Percentiles rank a stretch among this genome's conserved stretches.
These are phyloP conservation scores for Sporothrix globosa DNA, from an alignment of 2,329 filamentous ascomycete species.

Conservation along the genomic window DNA sequence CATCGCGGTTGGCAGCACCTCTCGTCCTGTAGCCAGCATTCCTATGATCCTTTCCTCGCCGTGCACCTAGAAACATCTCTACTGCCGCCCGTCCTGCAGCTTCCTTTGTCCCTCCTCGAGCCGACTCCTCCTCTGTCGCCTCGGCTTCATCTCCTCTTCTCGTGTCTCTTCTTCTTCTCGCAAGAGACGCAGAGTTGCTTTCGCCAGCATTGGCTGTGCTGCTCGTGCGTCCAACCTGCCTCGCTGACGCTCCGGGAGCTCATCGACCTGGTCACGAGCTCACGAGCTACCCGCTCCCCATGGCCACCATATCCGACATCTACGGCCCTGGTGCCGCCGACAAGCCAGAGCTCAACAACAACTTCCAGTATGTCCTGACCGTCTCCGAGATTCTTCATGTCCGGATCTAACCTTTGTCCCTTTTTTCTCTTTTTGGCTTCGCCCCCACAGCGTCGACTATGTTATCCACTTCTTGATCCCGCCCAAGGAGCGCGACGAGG, in stretches of 20 bases:
- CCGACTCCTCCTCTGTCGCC: not conserved
- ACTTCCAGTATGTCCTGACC: constrained; percentile 38
- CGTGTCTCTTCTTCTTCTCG: not conserved
- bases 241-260: not conserved
- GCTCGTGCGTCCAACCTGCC: not conserved
- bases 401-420: not conserved
- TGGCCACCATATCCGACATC: constrained; percentile 38
- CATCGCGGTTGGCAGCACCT: no score
- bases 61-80: not conserved
- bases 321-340: constrained; percentile 34
- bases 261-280: constrained; percentile 1
- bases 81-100: not conserved
- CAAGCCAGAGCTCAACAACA: constrained; percentile 38
- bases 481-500: constrained; percentile 56
- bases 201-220: not conserved
- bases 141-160: not conserved
- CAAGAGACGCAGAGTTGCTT: not conserved
- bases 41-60: not conserved
- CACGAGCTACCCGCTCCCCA: not conserved
- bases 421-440: not conserved
- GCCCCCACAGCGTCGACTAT: constrained; percentile 71
- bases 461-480: constrained; percentile 79
- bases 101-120: constrained; percentile 5
- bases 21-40: not conserved
- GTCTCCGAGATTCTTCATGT: no score